These are phyloP conservation scores for Emmonsia crescens DNA, from an alignment of 2,329 filamentous ascomycete species.

Conservation along the genomic window DNA sequence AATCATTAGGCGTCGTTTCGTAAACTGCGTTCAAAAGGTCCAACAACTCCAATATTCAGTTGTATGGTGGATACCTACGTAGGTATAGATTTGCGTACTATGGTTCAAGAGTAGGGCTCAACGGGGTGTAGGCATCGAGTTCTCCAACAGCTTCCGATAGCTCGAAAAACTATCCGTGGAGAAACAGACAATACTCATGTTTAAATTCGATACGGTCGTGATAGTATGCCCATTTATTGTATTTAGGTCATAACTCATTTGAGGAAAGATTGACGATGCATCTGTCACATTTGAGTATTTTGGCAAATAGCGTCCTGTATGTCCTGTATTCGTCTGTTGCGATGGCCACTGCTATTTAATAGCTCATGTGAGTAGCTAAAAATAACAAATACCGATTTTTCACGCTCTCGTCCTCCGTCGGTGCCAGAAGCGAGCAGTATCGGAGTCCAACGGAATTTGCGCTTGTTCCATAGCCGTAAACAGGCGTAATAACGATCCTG, in stretches of 20 bases:
- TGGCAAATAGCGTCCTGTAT: background rate
- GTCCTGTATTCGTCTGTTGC: background rate
- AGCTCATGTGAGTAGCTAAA: background rate
- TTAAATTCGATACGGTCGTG: background rate
- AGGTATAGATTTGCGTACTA: background rate
- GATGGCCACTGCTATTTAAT: background rate
- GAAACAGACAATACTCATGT: background rate
- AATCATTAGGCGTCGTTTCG: background rate
- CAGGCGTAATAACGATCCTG: slow-evolving; percentile 11
- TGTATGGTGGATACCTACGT: background rate
- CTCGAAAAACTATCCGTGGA: background rate
- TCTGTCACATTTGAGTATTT: background rate
- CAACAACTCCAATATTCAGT: background rate
- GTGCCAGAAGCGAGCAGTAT: slow-evolving; percentile 9
- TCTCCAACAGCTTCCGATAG: background rate
- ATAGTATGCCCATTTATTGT: background rate
- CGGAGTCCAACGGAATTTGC: slow-evolving; percentile 7
- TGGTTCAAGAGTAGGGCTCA: background rate
- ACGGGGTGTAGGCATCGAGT: background rate
- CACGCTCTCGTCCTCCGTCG: slow-evolving; percentile 4
- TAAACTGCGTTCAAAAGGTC: background rate
- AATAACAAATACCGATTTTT: background rate
- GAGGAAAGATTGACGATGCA: background rate
- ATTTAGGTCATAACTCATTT: background rate
- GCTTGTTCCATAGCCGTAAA: slow-evolving; percentile 9